A percentile compares a stretch with the other conserved stretches of the same genome.
These are phyloP conservation scores for Akanthomyces muscarius DNA, from an alignment of 2,329 filamentous ascomycete species.

Conservation along the genomic window DNA sequence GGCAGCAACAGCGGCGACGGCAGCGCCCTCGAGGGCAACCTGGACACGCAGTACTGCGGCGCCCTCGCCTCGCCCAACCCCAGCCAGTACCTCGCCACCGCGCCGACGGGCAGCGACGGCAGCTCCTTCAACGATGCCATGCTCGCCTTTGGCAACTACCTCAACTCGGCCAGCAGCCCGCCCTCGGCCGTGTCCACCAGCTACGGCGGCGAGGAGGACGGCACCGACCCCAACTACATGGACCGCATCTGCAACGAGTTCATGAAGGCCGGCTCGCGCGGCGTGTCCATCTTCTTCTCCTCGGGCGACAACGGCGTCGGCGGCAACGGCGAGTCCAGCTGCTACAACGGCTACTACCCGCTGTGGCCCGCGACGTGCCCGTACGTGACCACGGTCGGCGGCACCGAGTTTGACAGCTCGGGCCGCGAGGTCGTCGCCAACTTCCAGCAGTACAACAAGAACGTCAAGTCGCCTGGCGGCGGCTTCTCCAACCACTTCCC, in stretches of 20 bases:
- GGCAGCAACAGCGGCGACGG: slow-evolving; percentile 15
- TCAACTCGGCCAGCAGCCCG: slow-evolving; percentile 18
- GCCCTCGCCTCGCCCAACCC: slow-evolving; percentile 18
- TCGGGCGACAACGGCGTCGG: slow-evolving; percentile 25
- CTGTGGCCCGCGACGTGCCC: slow-evolving; percentile 40
- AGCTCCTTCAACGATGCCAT: slow-evolving; percentile 15
- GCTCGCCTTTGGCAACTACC: slow-evolving; percentile 16
- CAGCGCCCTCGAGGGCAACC: slow-evolving; percentile 19
- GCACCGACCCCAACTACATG: slow-evolving; percentile 23
- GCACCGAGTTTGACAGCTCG: slow-evolving; percentile 31
- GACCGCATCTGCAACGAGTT: slow-evolving; percentile 52
- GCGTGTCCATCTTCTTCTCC: slow-evolving; percentile 47
- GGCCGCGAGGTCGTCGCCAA: slow-evolving; percentile 14
- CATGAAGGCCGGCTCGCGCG: slow-evolving; percentile 51
- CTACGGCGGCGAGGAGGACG: slow-evolving; percentile 47
- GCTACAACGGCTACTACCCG: slow-evolving; percentile 29
- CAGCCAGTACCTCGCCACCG: slow-evolving; percentile 16
- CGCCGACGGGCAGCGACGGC: slow-evolving; percentile 6
- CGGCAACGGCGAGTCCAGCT: slow-evolving; percentile 22
- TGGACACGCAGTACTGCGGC: slow-evolving; percentile 19
- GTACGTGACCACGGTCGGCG: slow-evolving; percentile 48
- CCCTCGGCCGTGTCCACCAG: slow-evolving; percentile 46
- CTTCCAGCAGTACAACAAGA: slow-evolving; percentile 8
- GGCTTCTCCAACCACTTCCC: slow-evolving; percentile 16
- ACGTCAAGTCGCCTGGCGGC: slow-evolving; percentile 7